Evolutionary conservation across 106 monocot species (phyloP).

Genomic region (Platanthera guangdongensis): DNA sequence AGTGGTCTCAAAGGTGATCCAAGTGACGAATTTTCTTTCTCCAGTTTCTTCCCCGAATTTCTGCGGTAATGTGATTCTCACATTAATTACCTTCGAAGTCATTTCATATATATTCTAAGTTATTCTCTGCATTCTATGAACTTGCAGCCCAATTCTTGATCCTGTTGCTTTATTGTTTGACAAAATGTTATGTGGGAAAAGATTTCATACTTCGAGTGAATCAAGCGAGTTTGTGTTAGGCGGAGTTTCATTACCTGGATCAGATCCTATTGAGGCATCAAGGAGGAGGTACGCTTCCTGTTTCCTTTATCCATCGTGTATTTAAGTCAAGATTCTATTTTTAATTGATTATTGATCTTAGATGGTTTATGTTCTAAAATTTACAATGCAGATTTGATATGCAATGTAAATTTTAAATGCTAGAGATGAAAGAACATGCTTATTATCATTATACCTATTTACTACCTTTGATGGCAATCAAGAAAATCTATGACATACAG

Average conservation of each 20-base stretch:
- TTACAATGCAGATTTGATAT: background rate
- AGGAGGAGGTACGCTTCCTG: constrained; percentile 69
- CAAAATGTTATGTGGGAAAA: constrained; percentile 71
- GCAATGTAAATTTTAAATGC: background rate
- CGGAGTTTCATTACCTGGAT: constrained; percentile 74
- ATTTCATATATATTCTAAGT: background rate
- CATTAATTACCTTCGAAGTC: background rate
- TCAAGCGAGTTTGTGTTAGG: constrained; percentile 30
- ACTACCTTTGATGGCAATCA: background rate
- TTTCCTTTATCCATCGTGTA: background rate
- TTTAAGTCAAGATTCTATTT: background rate
- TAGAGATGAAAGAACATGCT: background rate
- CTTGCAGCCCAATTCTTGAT: constrained; percentile 68
- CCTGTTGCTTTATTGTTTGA: constrained; percentile 77
- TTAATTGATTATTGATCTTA: background rate
- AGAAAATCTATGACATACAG: background rate
- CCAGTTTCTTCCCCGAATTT: constrained; percentile 86
- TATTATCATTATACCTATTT: background rate
- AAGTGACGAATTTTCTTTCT: constrained; percentile 92
- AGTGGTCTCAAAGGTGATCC: constrained; percentile 90
- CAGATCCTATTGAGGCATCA: constrained; percentile 82
- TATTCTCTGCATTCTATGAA: constrained; percentile 2
- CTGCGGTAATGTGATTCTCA: constrained; percentile 32
- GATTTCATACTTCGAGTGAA: constrained; percentile 32
- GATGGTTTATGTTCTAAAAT: background rate